phyloP scores from a whole-genome alignment of 768 basidiomycete species.

The Lactifluus echinatus region DNA sequence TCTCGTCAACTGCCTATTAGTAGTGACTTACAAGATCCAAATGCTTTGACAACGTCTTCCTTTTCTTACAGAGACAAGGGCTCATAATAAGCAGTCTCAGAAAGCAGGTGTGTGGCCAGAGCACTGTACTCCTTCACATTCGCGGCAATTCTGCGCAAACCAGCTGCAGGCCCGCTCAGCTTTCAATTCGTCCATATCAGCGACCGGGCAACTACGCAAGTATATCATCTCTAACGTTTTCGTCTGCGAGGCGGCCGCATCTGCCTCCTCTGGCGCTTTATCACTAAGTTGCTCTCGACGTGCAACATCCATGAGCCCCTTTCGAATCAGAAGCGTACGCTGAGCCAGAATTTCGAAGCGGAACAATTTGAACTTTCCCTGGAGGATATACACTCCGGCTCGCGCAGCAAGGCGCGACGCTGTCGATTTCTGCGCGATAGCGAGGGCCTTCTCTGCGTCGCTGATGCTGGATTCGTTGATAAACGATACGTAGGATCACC shows the following conservation, averaged over 20 bases:
- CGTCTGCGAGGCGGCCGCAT: neutral
- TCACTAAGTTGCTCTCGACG: neutral
- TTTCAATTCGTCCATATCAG: conserved; percentile 11
- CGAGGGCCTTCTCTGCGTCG: conserved; percentile 23
- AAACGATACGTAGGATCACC: conserved; percentile 22
- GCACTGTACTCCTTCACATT: conserved; percentile 20
- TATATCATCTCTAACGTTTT: conserved; percentile 14
- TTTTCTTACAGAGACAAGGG: conserved; percentile 23
- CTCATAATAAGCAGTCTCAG: conserved; percentile 19
- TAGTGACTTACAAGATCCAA: conserved; percentile 23
- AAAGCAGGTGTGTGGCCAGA: conserved; percentile 19
- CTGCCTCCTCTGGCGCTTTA: neutral
- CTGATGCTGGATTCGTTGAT: conserved; percentile 24
- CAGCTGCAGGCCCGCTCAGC: conserved; percentile 24
- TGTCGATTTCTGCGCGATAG: conserved; percentile 22
- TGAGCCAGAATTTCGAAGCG: conserved; percentile 21
- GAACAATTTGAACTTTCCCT: conserved; percentile 25
- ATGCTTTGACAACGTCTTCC: conserved; percentile 24
- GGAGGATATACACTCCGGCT: conserved; percentile 19
- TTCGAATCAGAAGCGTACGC: conserved; percentile 2
- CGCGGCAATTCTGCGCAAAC: conserved; percentile 24
- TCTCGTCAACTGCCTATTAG: neutral
- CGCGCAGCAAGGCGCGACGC: conserved; percentile 27
- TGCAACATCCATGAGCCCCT: neutral
- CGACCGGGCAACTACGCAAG: conserved; percentile 21